Evolutionary conservation across 768 basidiomycete species (phyloP).

Genomic region (Auricularia cornea): DNA sequence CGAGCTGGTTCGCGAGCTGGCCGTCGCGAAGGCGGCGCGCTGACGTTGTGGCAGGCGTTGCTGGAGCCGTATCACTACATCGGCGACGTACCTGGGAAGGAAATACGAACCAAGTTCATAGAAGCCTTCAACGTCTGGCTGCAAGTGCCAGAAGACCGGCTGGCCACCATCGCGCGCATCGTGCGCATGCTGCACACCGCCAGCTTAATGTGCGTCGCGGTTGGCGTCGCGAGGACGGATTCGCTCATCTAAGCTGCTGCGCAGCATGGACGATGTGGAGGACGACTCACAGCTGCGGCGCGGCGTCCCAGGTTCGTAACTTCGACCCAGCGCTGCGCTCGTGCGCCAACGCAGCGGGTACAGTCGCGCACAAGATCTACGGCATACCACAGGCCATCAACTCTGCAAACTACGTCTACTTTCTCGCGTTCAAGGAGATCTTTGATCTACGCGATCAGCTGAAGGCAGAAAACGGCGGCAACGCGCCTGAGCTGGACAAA

Average conservation of each 20-base stretch:
- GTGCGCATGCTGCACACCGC: constrained; percentile 94
- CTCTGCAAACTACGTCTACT: constrained; percentile 94
- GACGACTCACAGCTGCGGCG: constrained; percentile 81
- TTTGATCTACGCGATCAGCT: constrained; percentile 40
- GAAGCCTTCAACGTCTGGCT: constrained; percentile 94
- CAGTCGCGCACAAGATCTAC: constrained; percentile 92
- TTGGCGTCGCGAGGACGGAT: not conserved
- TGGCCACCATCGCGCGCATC: constrained; percentile 66
- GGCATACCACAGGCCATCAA: constrained; percentile 97
- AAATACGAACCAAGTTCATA: constrained; percentile 79
- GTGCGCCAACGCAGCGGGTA: not conserved
- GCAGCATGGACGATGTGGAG: constrained; percentile 89
- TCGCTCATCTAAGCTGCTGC: constrained; percentile 10
- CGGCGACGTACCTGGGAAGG: constrained; percentile 81
- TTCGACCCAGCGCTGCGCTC: not conserved
- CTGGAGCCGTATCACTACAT: constrained; percentile 87
- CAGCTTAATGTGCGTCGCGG: constrained; percentile 66
- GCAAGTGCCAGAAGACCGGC: constrained; percentile 62
- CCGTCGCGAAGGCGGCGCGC: not conserved
- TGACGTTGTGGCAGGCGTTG: constrained; percentile 31
- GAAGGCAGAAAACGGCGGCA: constrained; percentile 9
- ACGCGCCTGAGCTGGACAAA: constrained; percentile 43
- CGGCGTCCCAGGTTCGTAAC: constrained; percentile 62
- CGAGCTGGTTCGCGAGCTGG: not conserved
- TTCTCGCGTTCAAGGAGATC: constrained; percentile 84